A percentile compares a stretch with the other conserved stretches of the same genome.
Evolutionary conservation across 257 asterid genomes (phyloP).

Genomic region (Buddleja alternifolia): DNA sequence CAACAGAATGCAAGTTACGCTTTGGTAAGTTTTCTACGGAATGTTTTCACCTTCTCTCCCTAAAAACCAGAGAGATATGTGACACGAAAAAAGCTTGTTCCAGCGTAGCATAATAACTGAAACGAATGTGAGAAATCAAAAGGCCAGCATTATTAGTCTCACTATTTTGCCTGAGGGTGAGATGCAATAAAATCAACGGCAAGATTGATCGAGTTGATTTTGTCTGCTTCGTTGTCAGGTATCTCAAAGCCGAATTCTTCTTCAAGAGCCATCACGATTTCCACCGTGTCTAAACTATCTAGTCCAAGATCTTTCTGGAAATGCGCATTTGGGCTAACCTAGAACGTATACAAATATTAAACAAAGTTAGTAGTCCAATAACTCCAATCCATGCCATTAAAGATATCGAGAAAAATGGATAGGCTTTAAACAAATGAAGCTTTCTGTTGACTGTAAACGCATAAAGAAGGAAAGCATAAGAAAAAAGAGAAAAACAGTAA

Average conservation of each 20-base stretch:
- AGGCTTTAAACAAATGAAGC: neutral
- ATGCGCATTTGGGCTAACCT: constrained; percentile 48
- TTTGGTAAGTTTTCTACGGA: neutral
- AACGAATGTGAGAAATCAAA: too few relatives aligned
- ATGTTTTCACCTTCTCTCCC: too few relatives aligned
- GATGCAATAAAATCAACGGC: constrained; percentile 51
- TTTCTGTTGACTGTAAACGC: neutral
- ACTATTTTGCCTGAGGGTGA: constrained; percentile 53
- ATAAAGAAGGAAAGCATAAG: neutral
- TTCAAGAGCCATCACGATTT: constrained; percentile 53
- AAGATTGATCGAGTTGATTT: constrained; percentile 44
- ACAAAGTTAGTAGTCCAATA: constrained; percentile 1
- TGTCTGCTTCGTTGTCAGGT: constrained; percentile 54
- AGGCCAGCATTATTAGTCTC: too few relatives aligned
- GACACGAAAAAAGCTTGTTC: too few relatives aligned
- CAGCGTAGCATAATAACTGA: too few relatives aligned
- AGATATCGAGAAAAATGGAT: too few relatives aligned
- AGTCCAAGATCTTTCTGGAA: constrained; percentile 52
- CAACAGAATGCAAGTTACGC: neutral
- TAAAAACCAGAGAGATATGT: too few relatives aligned
- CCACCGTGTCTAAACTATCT: constrained; percentile 51
- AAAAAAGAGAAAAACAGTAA: neutral
- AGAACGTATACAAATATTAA: neutral
- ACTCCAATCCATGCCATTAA: neutral
- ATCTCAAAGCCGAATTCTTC: constrained; percentile 51